Base-by-base conservation (phyloP, 108 stramenopile genomes). In the Phaeodactylum tricornutum region DNA sequence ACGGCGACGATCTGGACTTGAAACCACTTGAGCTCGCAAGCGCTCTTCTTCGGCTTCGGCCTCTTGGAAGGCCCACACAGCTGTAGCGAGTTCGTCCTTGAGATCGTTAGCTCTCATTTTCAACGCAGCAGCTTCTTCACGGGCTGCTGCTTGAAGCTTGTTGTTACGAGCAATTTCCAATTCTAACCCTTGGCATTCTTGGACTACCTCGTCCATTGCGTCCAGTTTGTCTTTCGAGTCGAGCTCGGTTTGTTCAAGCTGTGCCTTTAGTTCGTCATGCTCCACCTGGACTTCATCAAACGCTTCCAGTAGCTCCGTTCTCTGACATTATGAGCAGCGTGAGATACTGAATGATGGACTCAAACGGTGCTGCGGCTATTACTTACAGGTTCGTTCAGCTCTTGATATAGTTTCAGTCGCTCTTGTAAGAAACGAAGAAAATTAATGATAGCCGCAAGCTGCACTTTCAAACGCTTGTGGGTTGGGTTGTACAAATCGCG, bases 351-450 rank as follows among this genome's bases (percentile, higher is more conserved):
- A 34, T 8, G 33, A 34, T 34, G 33, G 9, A 41, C 6, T 41
- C 39, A 27, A 26, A 46, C 5, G n/a, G 45, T 46, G 8, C 22
- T 1, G 23, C 21, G 26, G 20, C 29, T 19, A 15, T 22, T 8
- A 53, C 44, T 43, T 52, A 61, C 51, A 28, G 69, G 68, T 47
- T 75, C 69, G 30, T 66, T 75, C 41, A 87, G 59, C 33, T 88
- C 75, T 9, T 53, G 57, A 55, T 84, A 86, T 45, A 85, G 52
- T 6, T 48, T 38, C 47, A 92, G 72, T 24, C 81, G 77, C 44
- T 94, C 94, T 43, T 97, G 92, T 4, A 93, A 74, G 53, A 93
- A 96, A 54, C 88, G 93, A 51, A 82, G 66, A 62, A 97, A 89
- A 69, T 98, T 98, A 50, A 96, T 92, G 23, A 79, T 68, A 8